phyloP scores from a whole-genome alignment of 2,329 filamentous ascomycete species.

The Didymella exigua region DNA sequence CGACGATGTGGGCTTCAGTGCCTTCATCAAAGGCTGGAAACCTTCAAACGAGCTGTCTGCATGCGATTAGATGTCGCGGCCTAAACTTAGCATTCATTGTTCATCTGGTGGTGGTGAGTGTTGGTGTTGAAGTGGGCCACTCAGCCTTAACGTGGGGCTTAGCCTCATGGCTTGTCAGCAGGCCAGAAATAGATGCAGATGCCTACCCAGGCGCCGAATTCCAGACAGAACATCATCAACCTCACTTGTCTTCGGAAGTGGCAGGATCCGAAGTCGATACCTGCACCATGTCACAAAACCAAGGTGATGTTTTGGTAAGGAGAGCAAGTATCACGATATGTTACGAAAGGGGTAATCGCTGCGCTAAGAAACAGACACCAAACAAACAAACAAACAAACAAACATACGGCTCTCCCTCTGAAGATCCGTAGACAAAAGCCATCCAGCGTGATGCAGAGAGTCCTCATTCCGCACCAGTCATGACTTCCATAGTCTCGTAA shows the following conservation, averaged over 20 bases:
- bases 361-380: constrained; percentile 14
- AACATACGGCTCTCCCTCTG: background rate
- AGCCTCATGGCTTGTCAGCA: constrained; percentile 30
- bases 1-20: background rate
- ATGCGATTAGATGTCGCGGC: background rate
- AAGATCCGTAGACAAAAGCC: background rate
- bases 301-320: background rate
- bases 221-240: constrained; percentile 4
- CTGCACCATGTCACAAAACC: background rate
- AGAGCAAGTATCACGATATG: constrained; percentile 3
- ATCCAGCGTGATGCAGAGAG: background rate
- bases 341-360: constrained; percentile 15
- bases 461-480: constrained; percentile 31
- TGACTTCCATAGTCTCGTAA: constrained; percentile 35
- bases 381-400: background rate
- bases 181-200: constrained; percentile 35
- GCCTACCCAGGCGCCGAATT: background rate
- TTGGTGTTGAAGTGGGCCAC: constrained; percentile 15
- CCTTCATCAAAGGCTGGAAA: background rate
- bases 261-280: background rate
- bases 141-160: constrained; percentile 20
- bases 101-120: constrained; percentile 1
- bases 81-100: constrained; percentile 10
- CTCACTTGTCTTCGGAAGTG: background rate
- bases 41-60: background rate